Evolutionary conservation across 805 yeast species (phyloP), one percentile per base, ranked within the genome.

Genomic region (Scheffersomyces spartinae): DNA sequence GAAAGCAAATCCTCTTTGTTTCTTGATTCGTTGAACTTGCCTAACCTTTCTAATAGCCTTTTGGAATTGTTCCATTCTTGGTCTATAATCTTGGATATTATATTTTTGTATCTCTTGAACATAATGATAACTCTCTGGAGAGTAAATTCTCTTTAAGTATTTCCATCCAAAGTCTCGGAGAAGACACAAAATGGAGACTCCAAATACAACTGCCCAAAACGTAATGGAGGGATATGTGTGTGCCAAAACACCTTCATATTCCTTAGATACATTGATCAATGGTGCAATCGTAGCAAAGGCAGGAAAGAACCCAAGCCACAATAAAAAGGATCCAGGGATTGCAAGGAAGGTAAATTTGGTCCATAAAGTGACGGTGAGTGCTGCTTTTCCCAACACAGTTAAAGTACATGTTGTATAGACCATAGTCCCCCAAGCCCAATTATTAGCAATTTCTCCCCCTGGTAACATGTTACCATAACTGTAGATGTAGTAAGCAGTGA

Each of bases 1-100:
- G 43, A 91, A 91, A 2, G 99, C 99, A 63, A 83, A 91, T 5
- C 99, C 99, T 55, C 97, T 75, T 55, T 91, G 98, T 45, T 91
- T 91, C 49, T 93, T 81, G 82, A 91, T 88, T 52, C 99, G 71
- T 52, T 88, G 95, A 19, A 91, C 97, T 53, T 93, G 99, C 53
- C 99, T 77, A 13, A 91, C 97, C 47, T 85, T 91, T 45, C 97
- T 69, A 29, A 91, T 91, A 5, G 97, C 96, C 49, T 80, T 85
- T 52, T 91, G 98, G 65, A 91, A 91, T 36, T 86, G 94, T 39
- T 85, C 94, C 69, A 86, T 74, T 40, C 95, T 73, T n/a, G 99
- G 98, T 36, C 94, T 69, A 50, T 81, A 81, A 47, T 88, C 95
- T 33, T 81, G 88, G 33, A 85, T 81, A 43, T 88, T 86, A 53